Percentiles rank a stretch among this genome's conserved stretches.
phyloP scores from a whole-genome alignment of 2,329 filamentous ascomycete species.

The Venturia oleaginea region DNA sequence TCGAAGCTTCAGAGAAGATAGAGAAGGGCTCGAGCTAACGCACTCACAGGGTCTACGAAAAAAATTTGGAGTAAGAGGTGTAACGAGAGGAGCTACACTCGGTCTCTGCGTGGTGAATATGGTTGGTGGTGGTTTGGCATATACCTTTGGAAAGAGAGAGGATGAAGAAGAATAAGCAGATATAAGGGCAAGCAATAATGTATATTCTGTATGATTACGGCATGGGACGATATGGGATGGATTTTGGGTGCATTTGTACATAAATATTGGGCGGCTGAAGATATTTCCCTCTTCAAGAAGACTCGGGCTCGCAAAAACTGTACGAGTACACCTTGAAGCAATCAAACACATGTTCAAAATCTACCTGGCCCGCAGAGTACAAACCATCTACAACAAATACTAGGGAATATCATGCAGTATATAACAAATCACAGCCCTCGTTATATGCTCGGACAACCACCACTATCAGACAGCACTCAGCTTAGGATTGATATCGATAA shows the following conservation, averaged over 20 bases:
- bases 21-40: not conserved
- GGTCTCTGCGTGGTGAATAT: slow-evolving; percentile 43
- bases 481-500: too few species aligned
- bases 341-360: too few species aligned
- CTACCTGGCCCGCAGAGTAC: too few species aligned
- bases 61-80: slow-evolving; percentile 42
- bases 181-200: not conserved
- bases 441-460: too few species aligned
- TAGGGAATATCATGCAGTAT: too few species aligned
- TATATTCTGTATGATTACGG: slow-evolving; percentile 5
- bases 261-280: not conserved
- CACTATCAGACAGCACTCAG: too few species aligned
- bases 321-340: too few species aligned
- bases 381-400: too few species aligned
- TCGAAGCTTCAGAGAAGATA: not conserved
- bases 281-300: not conserved
- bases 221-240: not conserved
- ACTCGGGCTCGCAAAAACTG: not conserved
- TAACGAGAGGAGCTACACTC: slow-evolving; percentile 44
- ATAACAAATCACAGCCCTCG: too few species aligned
- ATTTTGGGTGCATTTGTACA: not conserved
- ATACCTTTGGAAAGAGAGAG: slow-evolving; percentile 40
- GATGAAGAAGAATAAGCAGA: slow-evolving; percentile 19
- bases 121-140: slow-evolving; percentile 42
- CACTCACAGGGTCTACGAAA: slow-evolving; percentile 30